Evolutionary conservation across 306 rosid species (phyloP).

Genomic region (Geum urbanum): DNA sequence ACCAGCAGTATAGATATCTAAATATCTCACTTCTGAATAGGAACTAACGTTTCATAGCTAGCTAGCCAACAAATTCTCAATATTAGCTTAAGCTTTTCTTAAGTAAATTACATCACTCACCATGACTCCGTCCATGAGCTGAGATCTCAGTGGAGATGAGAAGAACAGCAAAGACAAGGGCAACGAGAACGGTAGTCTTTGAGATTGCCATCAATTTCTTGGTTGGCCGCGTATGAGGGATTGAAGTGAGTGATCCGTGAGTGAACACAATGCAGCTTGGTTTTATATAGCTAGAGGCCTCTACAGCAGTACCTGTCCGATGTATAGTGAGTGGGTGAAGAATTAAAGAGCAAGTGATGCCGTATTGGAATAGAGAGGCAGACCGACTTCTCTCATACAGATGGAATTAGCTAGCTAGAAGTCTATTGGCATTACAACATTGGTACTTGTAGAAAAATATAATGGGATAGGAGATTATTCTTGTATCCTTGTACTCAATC

Average conservation of each 20-base stretch:
- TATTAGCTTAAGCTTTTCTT: background rate
- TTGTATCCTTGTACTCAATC: too few relatives aligned
- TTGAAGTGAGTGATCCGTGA: background rate
- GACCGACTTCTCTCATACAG: too few relatives aligned
- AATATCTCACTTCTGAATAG: too few relatives aligned
- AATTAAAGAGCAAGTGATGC: background rate
- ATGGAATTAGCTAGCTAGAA: too few relatives aligned
- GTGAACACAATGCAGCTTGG: background rate
- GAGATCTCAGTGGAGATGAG: conserved; percentile 18
- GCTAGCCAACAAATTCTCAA: background rate
- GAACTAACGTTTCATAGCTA: too few relatives aligned
- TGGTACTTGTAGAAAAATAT: too few relatives aligned
- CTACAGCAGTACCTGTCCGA: too few relatives aligned
- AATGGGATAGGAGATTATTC: too few relatives aligned
- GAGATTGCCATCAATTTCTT: conserved; percentile 14
- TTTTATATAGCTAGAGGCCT: background rate
- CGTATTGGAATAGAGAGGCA: too few relatives aligned
- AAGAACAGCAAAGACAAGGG: conserved; percentile 16
- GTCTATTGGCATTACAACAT: too few relatives aligned
- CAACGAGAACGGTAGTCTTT: conserved; percentile 16
- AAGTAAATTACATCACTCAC: background rate
- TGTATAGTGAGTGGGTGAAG: background rate
- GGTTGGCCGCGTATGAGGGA: background rate
- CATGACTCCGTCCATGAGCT: background rate
- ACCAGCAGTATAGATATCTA: too few relatives aligned